phyloP scores from a whole-genome alignment of 2,329 filamentous ascomycete species.

The Cercospora zeae-maydis region DNA sequence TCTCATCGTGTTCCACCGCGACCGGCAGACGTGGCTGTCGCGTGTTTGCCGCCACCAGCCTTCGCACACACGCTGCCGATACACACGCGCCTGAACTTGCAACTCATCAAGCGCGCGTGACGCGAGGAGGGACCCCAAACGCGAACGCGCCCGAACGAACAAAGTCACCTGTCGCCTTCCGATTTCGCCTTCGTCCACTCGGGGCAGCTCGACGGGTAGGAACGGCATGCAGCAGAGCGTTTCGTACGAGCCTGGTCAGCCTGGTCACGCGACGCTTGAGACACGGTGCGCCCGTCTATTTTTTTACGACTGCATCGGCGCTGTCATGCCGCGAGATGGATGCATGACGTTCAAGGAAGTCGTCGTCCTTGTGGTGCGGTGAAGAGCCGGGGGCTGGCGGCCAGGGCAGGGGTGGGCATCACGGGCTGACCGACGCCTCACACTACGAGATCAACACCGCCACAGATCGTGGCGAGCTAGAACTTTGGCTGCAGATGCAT shows the following conservation, averaged over 20 bases:
- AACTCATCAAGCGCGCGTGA: no score
- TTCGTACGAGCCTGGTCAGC: background rate
- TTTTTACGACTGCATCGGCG: background rate
- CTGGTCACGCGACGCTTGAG: background rate
- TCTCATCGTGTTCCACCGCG: background rate
- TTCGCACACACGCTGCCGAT: background rate
- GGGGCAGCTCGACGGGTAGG: background rate
- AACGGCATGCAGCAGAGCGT: background rate
- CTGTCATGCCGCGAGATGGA: background rate
- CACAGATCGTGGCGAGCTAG: constrained; percentile 1
- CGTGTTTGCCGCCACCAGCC: background rate
- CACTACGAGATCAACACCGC: background rate
- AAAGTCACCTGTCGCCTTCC: background rate
- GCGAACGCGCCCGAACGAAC: background rate
- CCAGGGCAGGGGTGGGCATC: background rate
- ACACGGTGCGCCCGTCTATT: background rate
- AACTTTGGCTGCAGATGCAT: background rate
- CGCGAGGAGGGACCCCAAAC: background rate
- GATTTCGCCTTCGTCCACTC: background rate
- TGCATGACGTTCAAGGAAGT: background rate
- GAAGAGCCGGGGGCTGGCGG: background rate
- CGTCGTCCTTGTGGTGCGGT: background rate
- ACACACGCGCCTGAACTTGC: background rate
- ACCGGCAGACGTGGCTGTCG: background rate
- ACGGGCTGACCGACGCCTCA: constrained; percentile 5